A percentile compares a stretch with the other conserved stretches of the same genome.
These are phyloP conservation scores for Alternaria sp. DNA, from an alignment of 2,329 filamentous ascomycete species.

Conservation along the genomic window DNA sequence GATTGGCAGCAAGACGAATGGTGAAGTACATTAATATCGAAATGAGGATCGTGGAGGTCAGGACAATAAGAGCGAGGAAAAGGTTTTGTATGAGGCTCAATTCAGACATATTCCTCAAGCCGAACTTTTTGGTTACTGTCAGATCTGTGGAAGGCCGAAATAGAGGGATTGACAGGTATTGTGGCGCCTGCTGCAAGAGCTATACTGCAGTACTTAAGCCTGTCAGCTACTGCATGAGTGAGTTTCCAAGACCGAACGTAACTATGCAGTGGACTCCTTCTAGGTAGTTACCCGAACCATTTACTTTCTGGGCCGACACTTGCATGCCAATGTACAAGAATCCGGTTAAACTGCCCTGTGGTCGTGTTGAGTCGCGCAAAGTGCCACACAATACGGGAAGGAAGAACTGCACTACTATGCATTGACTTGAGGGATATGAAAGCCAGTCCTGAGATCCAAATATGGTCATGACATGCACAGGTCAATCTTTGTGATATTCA, in stretches of 20 bases:
- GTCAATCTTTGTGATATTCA: neutral
- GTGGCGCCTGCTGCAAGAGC: slow-evolving; percentile 15
- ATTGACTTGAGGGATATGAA: slow-evolving; percentile 9
- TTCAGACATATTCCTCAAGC: slow-evolving; percentile 6
- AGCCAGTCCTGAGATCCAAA: neutral
- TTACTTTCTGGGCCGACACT: neutral
- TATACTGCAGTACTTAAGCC: slow-evolving; percentile 21
- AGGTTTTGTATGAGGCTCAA: slow-evolving; percentile 10
- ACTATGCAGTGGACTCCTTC: neutral
- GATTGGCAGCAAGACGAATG: slow-evolving; percentile 18
- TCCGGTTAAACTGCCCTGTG: slow-evolving; percentile 2
- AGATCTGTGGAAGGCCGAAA: slow-evolving; percentile 3
- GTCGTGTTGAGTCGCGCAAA: slow-evolving; percentile 3
- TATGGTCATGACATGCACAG: neutral
- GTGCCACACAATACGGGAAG: slow-evolving; percentile 8
- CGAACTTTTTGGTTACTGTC: neutral
- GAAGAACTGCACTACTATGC: slow-evolving; percentile 4
- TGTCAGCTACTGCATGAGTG: neutral
- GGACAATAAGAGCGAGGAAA: slow-evolving; percentile 25
- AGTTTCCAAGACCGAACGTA: neutral
- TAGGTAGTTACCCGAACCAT: neutral
- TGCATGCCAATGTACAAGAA: slow-evolving; percentile 1
- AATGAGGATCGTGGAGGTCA: slow-evolving; percentile 23
- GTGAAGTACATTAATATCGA: slow-evolving; percentile 28
- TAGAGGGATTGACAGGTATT: neutral